A percentile compares a stretch with the other conserved stretches of the same genome.
These are phyloP conservation scores for Neurospora sp. DNA, from an alignment of 495 filamentous ascomycete species.

Conservation along the genomic window DNA sequence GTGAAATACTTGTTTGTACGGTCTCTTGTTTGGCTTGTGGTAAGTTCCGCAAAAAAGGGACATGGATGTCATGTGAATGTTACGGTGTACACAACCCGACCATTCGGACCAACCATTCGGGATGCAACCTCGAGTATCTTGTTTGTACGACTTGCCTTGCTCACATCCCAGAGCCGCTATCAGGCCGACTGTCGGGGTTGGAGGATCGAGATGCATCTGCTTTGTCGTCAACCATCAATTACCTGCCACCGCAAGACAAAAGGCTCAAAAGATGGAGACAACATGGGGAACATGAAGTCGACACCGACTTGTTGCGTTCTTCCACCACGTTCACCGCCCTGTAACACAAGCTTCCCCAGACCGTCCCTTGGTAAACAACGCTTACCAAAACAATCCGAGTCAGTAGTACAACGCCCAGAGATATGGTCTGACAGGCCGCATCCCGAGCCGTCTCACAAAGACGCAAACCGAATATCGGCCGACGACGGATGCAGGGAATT, in stretches of 20 bases:
- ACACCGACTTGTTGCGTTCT: not conserved
- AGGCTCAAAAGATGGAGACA: not conserved
- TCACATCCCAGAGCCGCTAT: not conserved
- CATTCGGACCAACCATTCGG: not conserved
- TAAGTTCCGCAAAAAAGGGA: not conserved
- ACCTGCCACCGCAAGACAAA: not conserved
- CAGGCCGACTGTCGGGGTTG: not conserved
- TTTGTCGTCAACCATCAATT: not conserved
- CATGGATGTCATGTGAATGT: not conserved
- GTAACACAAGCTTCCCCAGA: not conserved
- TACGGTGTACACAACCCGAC: not conserved
- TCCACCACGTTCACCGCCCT: not conserved
- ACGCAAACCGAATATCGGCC: not conserved
- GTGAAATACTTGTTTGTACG: not conserved
- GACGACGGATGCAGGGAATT: not conserved
- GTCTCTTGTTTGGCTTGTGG: not conserved
- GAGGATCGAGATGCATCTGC: not conserved
- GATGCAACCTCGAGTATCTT: not conserved
- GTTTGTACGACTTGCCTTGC: not conserved
- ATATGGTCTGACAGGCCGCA: not conserved
- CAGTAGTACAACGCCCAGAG: not conserved
- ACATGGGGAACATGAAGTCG: not conserved
- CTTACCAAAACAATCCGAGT: not conserved
- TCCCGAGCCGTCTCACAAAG: not conserved
- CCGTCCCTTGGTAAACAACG: not conserved